Evolutionary conservation across 2,329 filamentous ascomycete genomes (phyloP), one percentile per base, ranked within the genome.

Genomic region (Hysterium pulicare): DNA sequence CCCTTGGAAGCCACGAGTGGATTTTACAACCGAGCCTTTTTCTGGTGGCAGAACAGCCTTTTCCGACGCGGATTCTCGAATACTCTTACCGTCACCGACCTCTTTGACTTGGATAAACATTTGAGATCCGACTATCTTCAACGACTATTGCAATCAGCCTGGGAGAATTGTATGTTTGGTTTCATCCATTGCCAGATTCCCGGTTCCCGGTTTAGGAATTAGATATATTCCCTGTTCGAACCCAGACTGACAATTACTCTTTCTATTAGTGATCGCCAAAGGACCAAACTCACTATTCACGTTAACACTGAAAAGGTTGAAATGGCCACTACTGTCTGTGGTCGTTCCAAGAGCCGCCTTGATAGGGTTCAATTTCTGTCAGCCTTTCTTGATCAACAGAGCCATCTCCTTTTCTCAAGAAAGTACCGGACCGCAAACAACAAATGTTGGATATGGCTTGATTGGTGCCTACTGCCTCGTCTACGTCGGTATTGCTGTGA

Each of bases 41-140:
- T 80, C 51, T 73, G 68, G 64, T 81, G 77, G 77, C 57, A 79
- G 38, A 78, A 74, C 44, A 66, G 69, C 2, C 54, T 82, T 5
- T 72, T 82, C 32, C 66, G 66, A 20, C 58, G 62, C 13, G 76
- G 77, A 0, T 78, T 71, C 58, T 67, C 58, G 4, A 72, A 67
- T 5, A 47, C 65, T 3, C 49, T 78, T 5, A n/a, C 30, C 16
- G 54, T 73, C 0, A 61, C 68, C 7, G 71, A 73, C 43, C 58
- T 73, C 4, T 67, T 48, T 43, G 40, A 48, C 0, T 54, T 76
- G 24, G 74, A 77, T 44, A 71, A 74, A 42, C 58, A 71, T 39
- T 49, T 76, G 9, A 46, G 55, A 7, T 71, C 72, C 0, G 66
- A 68, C 39, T 62, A 65, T 38, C 51, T 76, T 8, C 61, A 71